Evolutionary conservation across 164 flowering plant genomes (phyloP).

Genomic region (Cinnamomum chago): DNA sequence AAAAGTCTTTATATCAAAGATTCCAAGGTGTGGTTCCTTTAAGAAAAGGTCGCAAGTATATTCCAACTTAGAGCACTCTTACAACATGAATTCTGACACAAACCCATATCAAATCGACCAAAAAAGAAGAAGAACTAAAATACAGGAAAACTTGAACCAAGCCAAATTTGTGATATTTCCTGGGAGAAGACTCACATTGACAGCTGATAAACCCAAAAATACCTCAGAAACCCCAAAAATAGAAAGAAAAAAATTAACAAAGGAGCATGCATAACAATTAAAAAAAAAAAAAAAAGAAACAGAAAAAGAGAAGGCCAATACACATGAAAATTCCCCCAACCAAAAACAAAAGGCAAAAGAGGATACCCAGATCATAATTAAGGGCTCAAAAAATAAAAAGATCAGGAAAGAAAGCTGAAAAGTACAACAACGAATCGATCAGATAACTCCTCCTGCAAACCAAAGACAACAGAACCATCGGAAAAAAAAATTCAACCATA

Average conservation of each 20-base stretch:
- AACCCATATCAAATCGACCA: background rate
- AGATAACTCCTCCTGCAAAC: background rate
- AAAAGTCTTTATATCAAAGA: too few species aligned
- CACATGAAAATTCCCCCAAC: background rate
- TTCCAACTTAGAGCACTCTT: too few species aligned
- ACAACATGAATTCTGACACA: background rate
- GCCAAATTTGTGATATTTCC: background rate
- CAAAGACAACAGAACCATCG: conserved; percentile 3
- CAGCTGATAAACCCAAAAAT: background rate
- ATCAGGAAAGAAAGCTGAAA: too few species aligned
- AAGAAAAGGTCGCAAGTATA: background rate
- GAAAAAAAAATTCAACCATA: background rate
- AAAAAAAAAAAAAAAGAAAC: background rate
- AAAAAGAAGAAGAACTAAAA: background rate
- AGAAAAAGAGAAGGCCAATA: background rate
- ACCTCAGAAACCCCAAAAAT: background rate
- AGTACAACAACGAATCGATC: background rate
- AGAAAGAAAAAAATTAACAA: too few species aligned
- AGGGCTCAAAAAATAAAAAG: background rate
- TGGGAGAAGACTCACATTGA: background rate
- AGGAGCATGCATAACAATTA: too few species aligned
- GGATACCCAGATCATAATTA: background rate
- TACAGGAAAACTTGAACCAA: background rate
- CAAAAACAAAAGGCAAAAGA: background rate
- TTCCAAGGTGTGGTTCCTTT: background rate